phyloP scores from a whole-genome alignment of 768 basidiomycete species.

The Mycena kentingensis region DNA sequence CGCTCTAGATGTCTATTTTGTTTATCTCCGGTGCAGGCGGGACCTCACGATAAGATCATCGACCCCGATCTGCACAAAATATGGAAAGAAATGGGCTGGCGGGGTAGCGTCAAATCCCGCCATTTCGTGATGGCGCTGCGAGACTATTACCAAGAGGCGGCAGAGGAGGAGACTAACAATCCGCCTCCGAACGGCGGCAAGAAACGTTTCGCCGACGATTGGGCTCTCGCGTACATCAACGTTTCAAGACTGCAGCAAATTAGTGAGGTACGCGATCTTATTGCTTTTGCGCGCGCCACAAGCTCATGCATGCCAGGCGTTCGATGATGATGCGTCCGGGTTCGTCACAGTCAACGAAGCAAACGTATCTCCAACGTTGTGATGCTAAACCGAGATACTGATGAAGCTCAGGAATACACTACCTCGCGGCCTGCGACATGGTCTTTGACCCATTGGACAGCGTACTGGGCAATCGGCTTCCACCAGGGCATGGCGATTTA shows the following conservation, averaged over 20 bases:
- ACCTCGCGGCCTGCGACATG: no score
- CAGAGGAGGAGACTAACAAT: conserved; percentile 23
- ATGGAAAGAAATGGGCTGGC: conserved; percentile 45
- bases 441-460: conserved; percentile 35
- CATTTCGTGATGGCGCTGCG: conserved; percentile 38
- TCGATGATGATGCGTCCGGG: conserved; percentile 40
- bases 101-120: conserved; percentile 35
- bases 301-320: conserved; percentile 35
- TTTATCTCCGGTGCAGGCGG: conserved; percentile 22
- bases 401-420: no score
- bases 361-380: conserved; percentile 30
- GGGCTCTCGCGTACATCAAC: conserved; percentile 35
- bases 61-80: conserved; percentile 35
- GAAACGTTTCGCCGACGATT: conserved; percentile 20
- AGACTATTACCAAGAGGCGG: conserved; percentile 32
- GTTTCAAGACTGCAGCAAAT: conserved; percentile 28
- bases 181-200: neutral
- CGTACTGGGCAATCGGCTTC: conserved; percentile 36
- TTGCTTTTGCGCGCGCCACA: neutral
- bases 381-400: no score
- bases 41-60: conserved; percentile 34
- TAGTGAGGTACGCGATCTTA: no score
- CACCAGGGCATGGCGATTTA: conserved; percentile 22
- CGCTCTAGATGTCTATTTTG: neutral
- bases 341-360: conserved; percentile 36